phyloP scores from a whole-genome alignment of 179 eudicot genomes.

The Beta lomatogona region DNA sequence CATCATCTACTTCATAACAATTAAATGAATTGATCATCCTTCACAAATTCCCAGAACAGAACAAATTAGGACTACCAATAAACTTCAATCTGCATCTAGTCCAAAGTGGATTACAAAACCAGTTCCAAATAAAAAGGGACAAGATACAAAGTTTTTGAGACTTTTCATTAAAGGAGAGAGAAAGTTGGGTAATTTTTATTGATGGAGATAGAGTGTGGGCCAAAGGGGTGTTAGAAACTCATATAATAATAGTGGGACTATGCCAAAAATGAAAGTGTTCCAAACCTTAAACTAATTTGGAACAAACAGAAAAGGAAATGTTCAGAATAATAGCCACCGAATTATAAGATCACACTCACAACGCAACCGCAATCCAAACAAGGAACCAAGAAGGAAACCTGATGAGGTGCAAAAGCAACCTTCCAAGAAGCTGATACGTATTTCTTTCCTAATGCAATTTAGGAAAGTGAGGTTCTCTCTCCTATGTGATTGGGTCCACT shows the following conservation, averaged over 20 bases:
- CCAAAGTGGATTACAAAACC: neutral
- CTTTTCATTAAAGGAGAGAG: neutral
- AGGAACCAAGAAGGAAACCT: neutral
- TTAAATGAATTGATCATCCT: neutral
- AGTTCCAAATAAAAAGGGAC: neutral
- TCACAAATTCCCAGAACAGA: conserved; percentile 3
- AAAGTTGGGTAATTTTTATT: no score
- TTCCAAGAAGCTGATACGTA: neutral
- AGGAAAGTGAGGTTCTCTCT: neutral
- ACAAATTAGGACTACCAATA: neutral
- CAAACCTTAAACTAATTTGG: no score
- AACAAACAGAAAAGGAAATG: no score
- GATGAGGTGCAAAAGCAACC: neutral
- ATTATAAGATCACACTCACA: neutral
- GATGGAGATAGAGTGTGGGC: no score
- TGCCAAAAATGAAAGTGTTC: no score
- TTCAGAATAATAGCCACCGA: neutral
- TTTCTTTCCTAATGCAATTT: neutral
- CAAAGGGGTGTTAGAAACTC: no score
- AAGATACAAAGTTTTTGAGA: conserved; percentile 3
- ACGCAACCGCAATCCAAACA: neutral
- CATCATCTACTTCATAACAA: neutral
- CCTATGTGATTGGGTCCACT: neutral
- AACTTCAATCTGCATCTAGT: conserved; percentile 2
- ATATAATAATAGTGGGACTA: no score